Percentiles rank a stretch among this genome's conserved stretches.
These are phyloP conservation scores for Murraya koenigii DNA, from an alignment of 345 rosid genomes.

Conservation along the genomic window DNA sequence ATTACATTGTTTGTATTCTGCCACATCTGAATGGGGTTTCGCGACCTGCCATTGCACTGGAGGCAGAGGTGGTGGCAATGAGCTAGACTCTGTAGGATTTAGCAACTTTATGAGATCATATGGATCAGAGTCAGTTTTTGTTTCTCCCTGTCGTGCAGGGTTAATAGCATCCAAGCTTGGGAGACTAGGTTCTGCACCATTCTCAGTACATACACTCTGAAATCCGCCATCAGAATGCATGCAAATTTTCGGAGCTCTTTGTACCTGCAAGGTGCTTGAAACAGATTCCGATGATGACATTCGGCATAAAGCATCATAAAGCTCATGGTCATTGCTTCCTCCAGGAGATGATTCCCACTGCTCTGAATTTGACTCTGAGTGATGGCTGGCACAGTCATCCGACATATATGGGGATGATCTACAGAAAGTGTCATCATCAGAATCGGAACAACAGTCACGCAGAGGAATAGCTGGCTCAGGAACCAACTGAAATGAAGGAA, in stretches of 20 bases:
- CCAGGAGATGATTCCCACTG: constrained; percentile 75
- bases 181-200: constrained; percentile 45
- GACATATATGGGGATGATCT: constrained; percentile 73
- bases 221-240: constrained; percentile 17
- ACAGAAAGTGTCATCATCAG: constrained; percentile 87
- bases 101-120: constrained; percentile 28
- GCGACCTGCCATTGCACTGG: constrained; percentile 67
- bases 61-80: constrained; percentile 74
- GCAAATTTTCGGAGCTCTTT: constrained; percentile 15
- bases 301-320: constrained; percentile 42
- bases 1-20: constrained; percentile 32
- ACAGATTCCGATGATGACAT: constrained; percentile 35
- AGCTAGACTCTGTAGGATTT: constrained; percentile 32
- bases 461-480: constrained; percentile 49
- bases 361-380: constrained; percentile 74
- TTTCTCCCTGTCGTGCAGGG: constrained; percentile 27
- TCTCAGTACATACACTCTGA: constrained; percentile 22
- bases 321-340: constrained; percentile 43
- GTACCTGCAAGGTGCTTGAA: constrained; percentile 35
- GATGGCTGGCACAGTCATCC: constrained; percentile 58
- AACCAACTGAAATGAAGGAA: constrained; percentile 87
- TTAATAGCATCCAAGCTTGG: constrained; percentile 51
- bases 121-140: constrained; percentile 17
- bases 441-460: constrained; percentile 43
- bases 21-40: constrained; percentile 32